phyloP scores from a whole-genome alignment of 306 rosid species.

The Corylus heterophylla region DNA sequence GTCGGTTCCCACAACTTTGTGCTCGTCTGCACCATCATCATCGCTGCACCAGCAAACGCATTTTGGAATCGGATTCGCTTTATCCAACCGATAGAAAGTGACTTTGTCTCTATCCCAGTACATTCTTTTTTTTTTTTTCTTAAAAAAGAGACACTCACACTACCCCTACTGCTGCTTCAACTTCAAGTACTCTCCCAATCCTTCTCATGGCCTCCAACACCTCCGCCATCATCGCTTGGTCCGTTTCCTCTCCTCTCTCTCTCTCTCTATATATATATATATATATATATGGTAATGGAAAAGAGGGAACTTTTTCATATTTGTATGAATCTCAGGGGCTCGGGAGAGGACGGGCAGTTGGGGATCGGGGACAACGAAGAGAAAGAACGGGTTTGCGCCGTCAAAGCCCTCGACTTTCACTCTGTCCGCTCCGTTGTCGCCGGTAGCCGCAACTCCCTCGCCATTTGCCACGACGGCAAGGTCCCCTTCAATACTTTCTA shows the following conservation, averaged over 20 bases:
- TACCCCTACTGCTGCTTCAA: background rate
- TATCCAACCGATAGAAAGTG: background rate
- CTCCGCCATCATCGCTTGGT: slow-evolving; percentile 44
- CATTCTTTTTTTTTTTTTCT: no score
- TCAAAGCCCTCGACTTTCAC: slow-evolving; percentile 51
- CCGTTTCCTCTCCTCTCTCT: background rate
- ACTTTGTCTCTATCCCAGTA: no score
- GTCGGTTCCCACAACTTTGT: no score
- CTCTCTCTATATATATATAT: background rate
- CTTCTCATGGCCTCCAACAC: slow-evolving; percentile 37
- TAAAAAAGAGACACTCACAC: background rate
- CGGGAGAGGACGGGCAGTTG: slow-evolving; percentile 95
- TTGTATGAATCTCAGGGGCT: slow-evolving; percentile 60
- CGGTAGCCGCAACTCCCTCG: slow-evolving; percentile 94
- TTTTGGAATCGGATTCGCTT: slow-evolving; percentile 26
- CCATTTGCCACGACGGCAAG: slow-evolving; percentile 85
- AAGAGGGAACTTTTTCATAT: background rate
- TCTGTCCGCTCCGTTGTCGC: slow-evolving; percentile 80
- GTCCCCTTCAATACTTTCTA: slow-evolving; percentile 19
- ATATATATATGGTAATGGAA: no score
- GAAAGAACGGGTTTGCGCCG: slow-evolving; percentile 59
- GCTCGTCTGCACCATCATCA: no score
- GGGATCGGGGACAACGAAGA: slow-evolving; percentile 87
- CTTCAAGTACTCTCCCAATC: background rate
- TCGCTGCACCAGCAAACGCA: background rate